A percentile compares a stretch with the other conserved stretches of the same genome.
These are phyloP conservation scores for Phytophthora fragariae DNA, from an alignment of 352 stramenopile species.

Conservation along the genomic window DNA sequence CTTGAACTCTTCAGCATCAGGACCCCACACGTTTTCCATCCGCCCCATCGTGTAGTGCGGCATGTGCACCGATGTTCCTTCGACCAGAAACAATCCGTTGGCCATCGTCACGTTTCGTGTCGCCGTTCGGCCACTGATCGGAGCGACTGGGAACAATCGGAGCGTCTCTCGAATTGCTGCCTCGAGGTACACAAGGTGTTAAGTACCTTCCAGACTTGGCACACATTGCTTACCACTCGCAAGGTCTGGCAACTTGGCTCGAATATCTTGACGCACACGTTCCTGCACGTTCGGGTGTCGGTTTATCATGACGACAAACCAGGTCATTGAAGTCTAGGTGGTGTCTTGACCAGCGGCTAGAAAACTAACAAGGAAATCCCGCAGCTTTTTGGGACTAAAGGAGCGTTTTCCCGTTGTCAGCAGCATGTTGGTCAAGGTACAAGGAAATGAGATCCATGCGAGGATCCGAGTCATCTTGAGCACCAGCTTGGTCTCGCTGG, in stretches of 20 bases:
- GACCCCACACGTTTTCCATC: conserved; percentile 54
- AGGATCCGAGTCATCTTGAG: conserved; percentile 5
- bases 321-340: conserved; percentile 63
- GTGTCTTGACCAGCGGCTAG: conserved; percentile 73
- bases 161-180: conserved; percentile 59
- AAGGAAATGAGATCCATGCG: conserved; percentile 50
- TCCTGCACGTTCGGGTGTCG: conserved; percentile 50
- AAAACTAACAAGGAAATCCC: conserved; percentile 80
- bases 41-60: conserved; percentile 54
- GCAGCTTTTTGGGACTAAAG: conserved; percentile 50
- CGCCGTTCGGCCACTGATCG: conserved; percentile 55
- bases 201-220: conserved; percentile 41
- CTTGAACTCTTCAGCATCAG: conserved; percentile 56
- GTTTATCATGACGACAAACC: conserved; percentile 74
- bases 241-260: conserved; percentile 55
- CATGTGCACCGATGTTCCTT: conserved; percentile 49
- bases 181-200: conserved; percentile 55
- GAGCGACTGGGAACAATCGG: conserved; percentile 60
- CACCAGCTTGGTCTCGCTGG: background rate
- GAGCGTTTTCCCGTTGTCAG: conserved; percentile 26
- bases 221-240: conserved; percentile 4
- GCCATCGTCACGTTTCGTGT: conserved; percentile 55
- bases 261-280: conserved; percentile 46
- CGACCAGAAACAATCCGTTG: conserved; percentile 56
- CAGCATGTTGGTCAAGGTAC: conserved; percentile 45